A percentile compares a stretch with the other conserved stretches of the same genome.
Evolutionary conservation across 2,329 filamentous ascomycete genomes (phyloP).

Genomic region (Fusarium bulbicola): DNA sequence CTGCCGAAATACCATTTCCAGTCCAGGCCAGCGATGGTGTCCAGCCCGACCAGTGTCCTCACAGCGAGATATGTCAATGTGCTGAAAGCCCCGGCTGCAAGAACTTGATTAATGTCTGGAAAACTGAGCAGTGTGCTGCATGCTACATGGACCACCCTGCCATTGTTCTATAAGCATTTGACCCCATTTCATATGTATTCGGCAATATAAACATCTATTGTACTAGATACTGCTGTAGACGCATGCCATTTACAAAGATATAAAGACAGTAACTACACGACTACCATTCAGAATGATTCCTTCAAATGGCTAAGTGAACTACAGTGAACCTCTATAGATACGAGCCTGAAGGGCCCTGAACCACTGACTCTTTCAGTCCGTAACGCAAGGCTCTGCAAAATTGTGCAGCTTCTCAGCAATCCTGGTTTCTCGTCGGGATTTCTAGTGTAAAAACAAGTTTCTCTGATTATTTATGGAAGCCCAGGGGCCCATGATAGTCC

Average conservation of each 20-base stretch:
- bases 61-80: not conserved
- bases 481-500: too few species aligned
- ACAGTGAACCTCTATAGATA: not conserved
- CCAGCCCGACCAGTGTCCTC: not conserved
- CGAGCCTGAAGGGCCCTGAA: too few species aligned
- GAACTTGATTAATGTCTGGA: not conserved
- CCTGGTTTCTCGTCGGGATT: not conserved
- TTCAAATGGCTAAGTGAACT: not conserved
- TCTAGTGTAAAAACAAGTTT: too few species aligned
- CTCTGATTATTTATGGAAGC: fast-evolving
- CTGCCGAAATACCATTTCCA: not conserved
- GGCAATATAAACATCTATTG: too few species aligned
- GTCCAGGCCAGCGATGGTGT: fast-evolving
- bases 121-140: not conserved
- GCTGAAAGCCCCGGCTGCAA: not conserved
- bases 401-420: not conserved
- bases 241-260: too few species aligned
- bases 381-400: too few species aligned
- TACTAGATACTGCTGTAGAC: not conserved
- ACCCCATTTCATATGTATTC: not conserved
- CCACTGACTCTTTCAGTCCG: too few species aligned
- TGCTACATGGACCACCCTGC: not conserved
- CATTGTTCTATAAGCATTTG: not conserved
- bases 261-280: not conserved
- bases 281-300: fast-evolving